Percentiles rank a stretch among this genome's conserved stretches.
These are phyloP conservation scores for Hysterangium stoloniferum DNA, from an alignment of 768 basidiomycete genomes.

Conservation along the genomic window DNA sequence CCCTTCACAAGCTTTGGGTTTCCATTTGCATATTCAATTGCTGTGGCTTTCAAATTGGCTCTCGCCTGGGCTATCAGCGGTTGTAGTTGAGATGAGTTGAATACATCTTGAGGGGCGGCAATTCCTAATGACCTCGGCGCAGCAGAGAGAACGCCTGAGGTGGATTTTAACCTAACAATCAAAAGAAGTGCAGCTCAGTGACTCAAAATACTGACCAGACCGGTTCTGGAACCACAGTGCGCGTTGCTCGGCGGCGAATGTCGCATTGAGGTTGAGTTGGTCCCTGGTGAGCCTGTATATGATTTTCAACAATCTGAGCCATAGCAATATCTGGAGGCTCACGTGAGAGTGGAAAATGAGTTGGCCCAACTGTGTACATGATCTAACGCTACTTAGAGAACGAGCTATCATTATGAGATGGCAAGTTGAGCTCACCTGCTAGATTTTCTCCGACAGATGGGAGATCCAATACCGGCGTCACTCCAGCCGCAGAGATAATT, in stretches of 20 bases:
- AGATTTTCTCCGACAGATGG: constrained; percentile 11
- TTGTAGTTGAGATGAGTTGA: background rate
- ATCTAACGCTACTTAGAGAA: constrained; percentile 1
- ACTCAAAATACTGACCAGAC: background rate
- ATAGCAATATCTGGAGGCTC: background rate
- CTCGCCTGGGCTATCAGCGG: constrained; percentile 1
- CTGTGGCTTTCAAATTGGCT: background rate
- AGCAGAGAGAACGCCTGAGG: constrained; percentile 8
- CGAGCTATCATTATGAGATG: background rate
- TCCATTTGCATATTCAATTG: constrained; percentile 10
- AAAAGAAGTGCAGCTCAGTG: background rate
- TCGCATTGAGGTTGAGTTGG: constrained; percentile 2
- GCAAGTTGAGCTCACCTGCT: background rate
- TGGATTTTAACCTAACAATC: background rate
- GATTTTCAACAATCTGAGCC: background rate
- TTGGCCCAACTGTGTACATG: constrained; percentile 14
- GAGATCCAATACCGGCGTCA: constrained; percentile 6
- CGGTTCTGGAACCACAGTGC: constrained; percentile 13
- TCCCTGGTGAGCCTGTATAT: constrained; percentile 5
- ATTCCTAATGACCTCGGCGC: constrained; percentile 10
- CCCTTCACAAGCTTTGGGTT: constrained; percentile 12
- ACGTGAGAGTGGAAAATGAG: constrained; percentile 11
- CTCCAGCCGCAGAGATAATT: background rate
- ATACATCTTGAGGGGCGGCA: constrained; percentile 10
- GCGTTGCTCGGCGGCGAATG: constrained; percentile 9